Conservation (phyloP, 1,139 yeast genomes). For the Dujonia santamariae region DNA sequence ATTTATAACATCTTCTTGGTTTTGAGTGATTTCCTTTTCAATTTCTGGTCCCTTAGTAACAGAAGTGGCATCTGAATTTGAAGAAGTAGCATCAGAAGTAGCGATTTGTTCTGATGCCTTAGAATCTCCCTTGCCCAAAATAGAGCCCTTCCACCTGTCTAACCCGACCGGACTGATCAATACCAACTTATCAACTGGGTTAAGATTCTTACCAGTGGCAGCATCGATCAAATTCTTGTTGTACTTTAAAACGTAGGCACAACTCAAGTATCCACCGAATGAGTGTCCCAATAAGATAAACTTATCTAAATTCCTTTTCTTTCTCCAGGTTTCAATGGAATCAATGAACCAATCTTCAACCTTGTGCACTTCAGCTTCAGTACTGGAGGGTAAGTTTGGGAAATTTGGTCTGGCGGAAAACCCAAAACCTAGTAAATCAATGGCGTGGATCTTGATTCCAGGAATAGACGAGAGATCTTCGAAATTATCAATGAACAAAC, state of each 20-base stretch:
- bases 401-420: slow-evolving; percentile 40
- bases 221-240: slow-evolving; percentile 30
- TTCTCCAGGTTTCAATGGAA: slow-evolving; percentile 83
- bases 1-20: slow-evolving; percentile 23
- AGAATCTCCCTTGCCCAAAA: no score
- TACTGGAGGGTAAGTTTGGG: slow-evolving; percentile 27
- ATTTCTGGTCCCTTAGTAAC: slow-evolving; percentile 8
- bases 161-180: slow-evolving; percentile 47
- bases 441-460: slow-evolving; percentile 43
- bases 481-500: slow-evolving; percentile 41
- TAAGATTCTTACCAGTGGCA: slow-evolving; percentile 15
- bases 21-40: slow-evolving; percentile 23
- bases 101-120: slow-evolving; percentile 12
- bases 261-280: slow-evolving; percentile 84
- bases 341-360: slow-evolving; percentile 79
- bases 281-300: slow-evolving; percentile 88
- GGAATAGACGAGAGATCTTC: slow-evolving; percentile 37
- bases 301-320: slow-evolving; percentile 47
- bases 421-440: slow-evolving; percentile 46
- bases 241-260: slow-evolving; percentile 73
- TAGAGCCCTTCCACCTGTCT: slow-evolving; percentile 34
- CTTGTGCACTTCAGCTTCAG: slow-evolving; percentile 33
- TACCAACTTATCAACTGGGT: slow-evolving; percentile 36
- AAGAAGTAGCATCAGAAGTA: neutral
- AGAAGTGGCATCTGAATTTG: neutral